Conservation (phyloP, 1,284 basidiomycete genomes). For the Ustilago loliicola region DNA sequence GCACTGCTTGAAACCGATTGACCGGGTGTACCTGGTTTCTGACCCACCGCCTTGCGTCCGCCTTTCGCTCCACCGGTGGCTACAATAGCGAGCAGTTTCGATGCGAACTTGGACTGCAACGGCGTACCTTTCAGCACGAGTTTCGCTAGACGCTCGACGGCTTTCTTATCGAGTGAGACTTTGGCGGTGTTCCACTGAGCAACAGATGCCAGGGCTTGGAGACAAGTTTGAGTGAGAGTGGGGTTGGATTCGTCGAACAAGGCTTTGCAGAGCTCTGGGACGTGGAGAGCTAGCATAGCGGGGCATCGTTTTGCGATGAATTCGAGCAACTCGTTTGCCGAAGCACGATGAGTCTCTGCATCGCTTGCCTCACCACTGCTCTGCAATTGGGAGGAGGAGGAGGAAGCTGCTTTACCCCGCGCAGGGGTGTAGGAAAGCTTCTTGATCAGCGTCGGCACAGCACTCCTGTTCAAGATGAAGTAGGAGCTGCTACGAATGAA, state of each 20-base stretch:
- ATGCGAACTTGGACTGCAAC: conserved; percentile 87
- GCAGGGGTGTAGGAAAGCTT: conserved; percentile 27
- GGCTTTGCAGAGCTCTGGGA: conserved; percentile 80
- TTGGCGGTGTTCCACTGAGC: conserved; percentile 40
- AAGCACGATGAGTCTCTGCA: conserved; percentile 46
- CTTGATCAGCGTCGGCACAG: conserved; percentile 79
- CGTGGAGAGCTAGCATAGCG: conserved; percentile 80
- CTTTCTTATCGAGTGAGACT: conserved; percentile 58
- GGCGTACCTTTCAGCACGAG: conserved; percentile 78
- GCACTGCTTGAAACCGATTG: conserved; percentile 35
- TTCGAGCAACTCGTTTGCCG: conserved; percentile 70
- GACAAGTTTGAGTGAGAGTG: conserved; percentile 76
- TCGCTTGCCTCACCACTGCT: conserved; percentile 25
- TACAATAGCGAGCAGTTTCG: conserved; percentile 78
- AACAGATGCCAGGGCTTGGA: conserved; percentile 43
- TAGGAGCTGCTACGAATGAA: conserved; percentile 81
- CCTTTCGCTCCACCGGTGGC: conserved; percentile 38
- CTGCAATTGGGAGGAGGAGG: conserved; percentile 24
- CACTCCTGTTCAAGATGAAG: conserved; percentile 85
- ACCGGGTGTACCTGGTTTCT: conserved; percentile 29
- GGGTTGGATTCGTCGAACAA: conserved; percentile 77
- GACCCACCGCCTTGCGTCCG: conserved; percentile 30
- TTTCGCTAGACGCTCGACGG: conserved; percentile 78
- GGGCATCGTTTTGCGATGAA: conserved; percentile 85
- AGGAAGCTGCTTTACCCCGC: conserved; percentile 12